These are phyloP conservation scores for Prunus davidiana DNA, from an alignment of 306 rosid genomes.

Conservation along the genomic window DNA sequence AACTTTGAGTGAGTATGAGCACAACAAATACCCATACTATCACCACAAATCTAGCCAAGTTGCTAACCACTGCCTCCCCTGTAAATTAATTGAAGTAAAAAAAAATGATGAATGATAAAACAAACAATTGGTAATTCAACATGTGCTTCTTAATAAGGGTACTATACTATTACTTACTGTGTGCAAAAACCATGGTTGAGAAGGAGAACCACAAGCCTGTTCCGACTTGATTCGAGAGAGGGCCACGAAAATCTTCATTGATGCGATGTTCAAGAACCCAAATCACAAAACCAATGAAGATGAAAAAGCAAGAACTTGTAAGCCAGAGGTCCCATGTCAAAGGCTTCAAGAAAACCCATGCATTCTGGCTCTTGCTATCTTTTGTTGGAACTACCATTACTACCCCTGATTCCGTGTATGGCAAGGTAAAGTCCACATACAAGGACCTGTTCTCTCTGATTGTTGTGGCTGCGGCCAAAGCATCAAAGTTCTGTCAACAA, in stretches of 20 bases:
- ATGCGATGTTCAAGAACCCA: slow-evolving; percentile 50
- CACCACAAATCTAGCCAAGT: slow-evolving; percentile 59
- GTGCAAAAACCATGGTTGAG: slow-evolving; percentile 44
- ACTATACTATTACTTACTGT: slow-evolving; percentile 28
- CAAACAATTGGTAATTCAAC: not conserved
- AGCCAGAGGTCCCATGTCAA: slow-evolving; percentile 42
- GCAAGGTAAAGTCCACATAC: slow-evolving; percentile 42
- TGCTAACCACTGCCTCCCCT: slow-evolving; percentile 68
- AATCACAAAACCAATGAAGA: slow-evolving; percentile 42
- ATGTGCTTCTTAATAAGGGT: not conserved
- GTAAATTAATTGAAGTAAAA: not conserved
- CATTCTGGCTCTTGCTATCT: slow-evolving; percentile 22
- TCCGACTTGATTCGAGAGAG: slow-evolving; percentile 37
- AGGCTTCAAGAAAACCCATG: slow-evolving; percentile 51
- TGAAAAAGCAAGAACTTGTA: slow-evolving; percentile 24
- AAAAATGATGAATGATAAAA: not conserved
- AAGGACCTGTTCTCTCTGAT: slow-evolving; percentile 32
- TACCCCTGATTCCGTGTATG: slow-evolving; percentile 47
- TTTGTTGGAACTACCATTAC: slow-evolving; percentile 36
- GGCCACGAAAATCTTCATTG: slow-evolving; percentile 38
- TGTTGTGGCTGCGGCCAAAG: slow-evolving; percentile 3
- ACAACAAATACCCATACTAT: slow-evolving; percentile 66
- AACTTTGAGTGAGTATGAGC: slow-evolving; percentile 61
- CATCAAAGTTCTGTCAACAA: slow-evolving; percentile 10
- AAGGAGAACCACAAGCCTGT: slow-evolving; percentile 46